These are phyloP conservation scores for Royoungia palumana DNA, from an alignment of 768 basidiomycete species.

Conservation along the genomic window DNA sequence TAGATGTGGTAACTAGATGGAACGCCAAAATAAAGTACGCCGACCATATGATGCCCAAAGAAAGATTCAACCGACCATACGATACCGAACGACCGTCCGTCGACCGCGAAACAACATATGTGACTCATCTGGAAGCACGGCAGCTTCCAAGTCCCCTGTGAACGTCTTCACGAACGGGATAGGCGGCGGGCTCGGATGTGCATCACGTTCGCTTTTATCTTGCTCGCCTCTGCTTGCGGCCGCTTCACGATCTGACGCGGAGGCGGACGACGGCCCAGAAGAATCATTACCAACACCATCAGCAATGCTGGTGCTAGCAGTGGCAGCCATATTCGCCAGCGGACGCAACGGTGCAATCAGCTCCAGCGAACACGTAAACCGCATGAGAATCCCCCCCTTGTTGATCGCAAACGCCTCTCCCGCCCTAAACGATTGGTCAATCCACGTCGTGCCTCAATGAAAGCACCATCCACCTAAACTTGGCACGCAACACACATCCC, in stretches of 20 bases:
- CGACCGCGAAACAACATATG: slow-evolving; percentile 54
- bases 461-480: slow-evolving; percentile 19
- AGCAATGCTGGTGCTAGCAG: too few relatives aligned
- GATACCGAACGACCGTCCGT: slow-evolving; percentile 51
- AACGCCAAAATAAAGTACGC: too few relatives aligned
- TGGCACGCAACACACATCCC: slow-evolving; percentile 6
- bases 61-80: slow-evolving; percentile 40
- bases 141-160: slow-evolving; percentile 55
- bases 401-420: slow-evolving; percentile 21
- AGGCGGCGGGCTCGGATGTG: background rate
- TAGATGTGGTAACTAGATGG: too few relatives aligned
- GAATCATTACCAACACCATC: too few relatives aligned
- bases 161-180: slow-evolving; percentile 36
- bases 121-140: slow-evolving; percentile 49
- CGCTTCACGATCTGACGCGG: too few relatives aligned
- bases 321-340: background rate
- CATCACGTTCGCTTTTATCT: background rate
- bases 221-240: too few relatives aligned
- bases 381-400: slow-evolving; percentile 20
- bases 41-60: too few relatives aligned
- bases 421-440: slow-evolving; percentile 9
- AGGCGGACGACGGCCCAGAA: too few relatives aligned
- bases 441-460: background rate
- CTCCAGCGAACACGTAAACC: slow-evolving; percentile 24
- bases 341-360: slow-evolving; percentile 18